Evolutionary conservation across 352 stramenopile genomes (phyloP).

Genomic region (Albugo candida): DNA sequence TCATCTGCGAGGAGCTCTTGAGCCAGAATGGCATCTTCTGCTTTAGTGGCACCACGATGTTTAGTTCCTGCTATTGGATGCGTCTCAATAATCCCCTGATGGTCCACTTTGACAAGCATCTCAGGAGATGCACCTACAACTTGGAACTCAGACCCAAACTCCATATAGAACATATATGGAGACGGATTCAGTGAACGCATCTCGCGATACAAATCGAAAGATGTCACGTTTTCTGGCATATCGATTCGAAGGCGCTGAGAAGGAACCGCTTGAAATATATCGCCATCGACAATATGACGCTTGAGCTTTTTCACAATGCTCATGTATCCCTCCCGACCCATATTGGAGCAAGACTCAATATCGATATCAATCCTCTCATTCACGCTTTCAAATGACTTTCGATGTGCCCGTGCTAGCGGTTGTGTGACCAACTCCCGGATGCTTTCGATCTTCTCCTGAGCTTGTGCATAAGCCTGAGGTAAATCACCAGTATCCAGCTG

Average conservation of each 20-base stretch:
- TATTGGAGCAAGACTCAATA: conserved; percentile 58
- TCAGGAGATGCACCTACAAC: conserved; percentile 75
- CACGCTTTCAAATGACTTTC: conserved; percentile 6
- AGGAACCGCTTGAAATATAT: conserved; percentile 81
- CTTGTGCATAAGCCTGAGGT: conserved; percentile 39
- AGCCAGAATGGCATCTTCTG: conserved; percentile 62
- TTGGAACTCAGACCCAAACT: conserved; percentile 70
- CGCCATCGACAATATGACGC: conserved; percentile 73
- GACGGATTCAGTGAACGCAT: conserved; percentile 80
- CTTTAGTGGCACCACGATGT: conserved; percentile 64
- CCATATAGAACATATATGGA: conserved; percentile 82
- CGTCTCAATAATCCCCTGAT: conserved; percentile 67
- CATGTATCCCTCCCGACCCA: conserved; percentile 71
- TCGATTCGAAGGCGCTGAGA: conserved; percentile 61
- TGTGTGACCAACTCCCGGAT: conserved; percentile 33
- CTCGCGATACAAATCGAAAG: conserved; percentile 74
- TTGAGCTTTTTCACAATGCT: conserved; percentile 75
- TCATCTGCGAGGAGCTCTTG: conserved; percentile 64
- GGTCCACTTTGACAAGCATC: conserved; percentile 80
- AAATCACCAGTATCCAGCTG: conserved; percentile 14
- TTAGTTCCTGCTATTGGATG: conserved; percentile 80
- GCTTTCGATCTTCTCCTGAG: conserved; percentile 47
- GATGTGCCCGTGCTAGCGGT: conserved; percentile 14
- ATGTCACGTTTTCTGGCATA: conserved; percentile 35
- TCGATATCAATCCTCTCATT: conserved; percentile 15